Base-by-base conservation (phyloP, 768 basidiomycete species). In the Leccinellum luteum region DNA sequence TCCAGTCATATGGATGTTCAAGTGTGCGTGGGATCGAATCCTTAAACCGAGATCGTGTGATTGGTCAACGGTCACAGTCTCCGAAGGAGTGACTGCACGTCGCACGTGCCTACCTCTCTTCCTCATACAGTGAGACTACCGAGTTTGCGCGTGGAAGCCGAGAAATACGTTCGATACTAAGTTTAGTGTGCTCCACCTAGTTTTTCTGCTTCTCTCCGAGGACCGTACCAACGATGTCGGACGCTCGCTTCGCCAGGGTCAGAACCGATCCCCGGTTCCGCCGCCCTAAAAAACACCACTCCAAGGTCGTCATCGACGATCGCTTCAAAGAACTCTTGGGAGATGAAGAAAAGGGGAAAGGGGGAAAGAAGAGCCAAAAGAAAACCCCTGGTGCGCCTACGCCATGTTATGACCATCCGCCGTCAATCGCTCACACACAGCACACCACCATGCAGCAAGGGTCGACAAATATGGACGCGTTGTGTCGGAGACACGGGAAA, bases 261-360 rank as follows among this genome's bases (percentile, higher is more conserved):
- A 87, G 85, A 69, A 85, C 92, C 14, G 96, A 99, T 70, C 97
- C 97, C 48, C 85, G 97, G 50, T 99, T 99, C 76, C 81, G 94
- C 25, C 82, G 83, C 31, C 90, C 92, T 2, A 90, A 85, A 70
- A 92, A 87, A 73, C 84, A 87, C 34, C 77, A 85, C 56, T 77
- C 84, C 62, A 97, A 94, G 73, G 87, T 97, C 52, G 83, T 89
- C 53, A 82, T 98, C 35, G 97, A 99, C 70, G 87, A 94, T 12
- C 86, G 97, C 23, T 99, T 98, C 81, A 92, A 89, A 71, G 76
- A 80, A 54, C 80, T 97, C 19, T 84, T 98, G 45, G 76, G 81
- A 56, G 74, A 78, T 14, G 76, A 72, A 55, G 78, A 79, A 56
- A 68, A 65, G 44, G 75, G 69, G 50, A 54, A 69, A 62, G 79